These are phyloP conservation scores for Saccharomyces eubayanus DNA, from an alignment of 805 yeast genomes.

Conservation along the genomic window DNA sequence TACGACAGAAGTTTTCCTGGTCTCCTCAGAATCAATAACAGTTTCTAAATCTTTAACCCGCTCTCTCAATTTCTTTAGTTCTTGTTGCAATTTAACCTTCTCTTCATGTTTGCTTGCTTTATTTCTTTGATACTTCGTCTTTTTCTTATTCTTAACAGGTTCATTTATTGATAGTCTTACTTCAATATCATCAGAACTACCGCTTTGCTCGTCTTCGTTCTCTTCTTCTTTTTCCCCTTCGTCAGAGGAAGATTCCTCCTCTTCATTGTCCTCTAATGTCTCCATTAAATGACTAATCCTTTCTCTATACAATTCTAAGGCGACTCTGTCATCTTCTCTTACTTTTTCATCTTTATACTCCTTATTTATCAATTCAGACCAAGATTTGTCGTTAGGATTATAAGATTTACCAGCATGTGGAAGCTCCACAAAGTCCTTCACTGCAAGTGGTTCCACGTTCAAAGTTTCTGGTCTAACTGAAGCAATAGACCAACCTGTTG, in stretches of 20 bases:
- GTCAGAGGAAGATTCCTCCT: conserved; percentile 33
- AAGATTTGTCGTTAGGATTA: conserved; percentile 76
- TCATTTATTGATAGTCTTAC: conserved; percentile 60
- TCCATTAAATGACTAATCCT: conserved; percentile 59
- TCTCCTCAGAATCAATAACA: conserved; percentile 32
- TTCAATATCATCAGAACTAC: conserved; percentile 27
- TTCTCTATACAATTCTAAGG: conserved; percentile 53
- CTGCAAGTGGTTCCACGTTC: conserved; percentile 42
- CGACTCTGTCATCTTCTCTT: conserved; percentile 54
- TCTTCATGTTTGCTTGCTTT: conserved; percentile 56
- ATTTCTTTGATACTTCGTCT: conserved; percentile 73
- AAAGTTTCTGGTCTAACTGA: conserved; percentile 48
- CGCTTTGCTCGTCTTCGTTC: conserved; percentile 28
- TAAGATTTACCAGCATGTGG: conserved; percentile 86
- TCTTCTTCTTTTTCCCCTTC: conserved; percentile 34
- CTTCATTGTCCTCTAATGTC: conserved; percentile 52
- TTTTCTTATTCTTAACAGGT: conserved; percentile 58
- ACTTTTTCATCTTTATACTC: conserved; percentile 62
- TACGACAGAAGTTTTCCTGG: conserved; percentile 14
- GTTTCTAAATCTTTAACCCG: conserved; percentile 53
- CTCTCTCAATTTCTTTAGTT: conserved; percentile 50
- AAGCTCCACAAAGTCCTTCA: conserved; percentile 41
- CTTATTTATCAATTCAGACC: conserved; percentile 62
- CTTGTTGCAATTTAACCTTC: conserved; percentile 44
- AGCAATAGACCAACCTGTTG: conserved; percentile 45